Conservation (phyloP, 257 asterid species). For the Asclepias syriaca region DNA sequence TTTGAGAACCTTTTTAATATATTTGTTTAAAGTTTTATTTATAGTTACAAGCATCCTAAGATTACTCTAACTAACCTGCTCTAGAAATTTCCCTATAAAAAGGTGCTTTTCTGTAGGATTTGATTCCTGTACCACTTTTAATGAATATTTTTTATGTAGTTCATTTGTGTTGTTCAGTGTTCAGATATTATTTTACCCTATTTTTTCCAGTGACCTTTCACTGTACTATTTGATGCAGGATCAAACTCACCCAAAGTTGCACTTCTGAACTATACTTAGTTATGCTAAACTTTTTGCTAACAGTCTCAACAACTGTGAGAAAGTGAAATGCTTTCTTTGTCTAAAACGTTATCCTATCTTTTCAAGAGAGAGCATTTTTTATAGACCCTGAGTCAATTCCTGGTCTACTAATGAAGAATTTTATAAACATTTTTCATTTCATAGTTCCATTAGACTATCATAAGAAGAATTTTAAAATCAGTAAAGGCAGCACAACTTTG, state of each 20-base stretch:
- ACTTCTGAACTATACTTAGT: no score
- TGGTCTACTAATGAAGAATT: neutral
- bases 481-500: neutral
- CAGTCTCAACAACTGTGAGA: neutral
- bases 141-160: neutral
- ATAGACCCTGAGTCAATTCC: neutral
- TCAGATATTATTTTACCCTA: neutral
- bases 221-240: no score
- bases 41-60: neutral
- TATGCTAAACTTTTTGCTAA: neutral
- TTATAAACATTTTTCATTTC: neutral
- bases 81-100: neutral
- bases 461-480: neutral
- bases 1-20: no score
- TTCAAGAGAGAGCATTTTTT: neutral
- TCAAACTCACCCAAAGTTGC: no score
- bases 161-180: neutral
- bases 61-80: neutral
- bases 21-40: no score
- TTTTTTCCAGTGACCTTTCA: no score
- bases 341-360: neutral
- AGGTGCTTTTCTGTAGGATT: neutral
- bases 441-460: neutral
- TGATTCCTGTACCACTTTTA: neutral
- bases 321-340: neutral